A percentile compares a stretch with the other conserved stretches of the same genome.
phyloP scores from a whole-genome alignment of 345 rosid species.

The Toxicodendron radicans region DNA sequence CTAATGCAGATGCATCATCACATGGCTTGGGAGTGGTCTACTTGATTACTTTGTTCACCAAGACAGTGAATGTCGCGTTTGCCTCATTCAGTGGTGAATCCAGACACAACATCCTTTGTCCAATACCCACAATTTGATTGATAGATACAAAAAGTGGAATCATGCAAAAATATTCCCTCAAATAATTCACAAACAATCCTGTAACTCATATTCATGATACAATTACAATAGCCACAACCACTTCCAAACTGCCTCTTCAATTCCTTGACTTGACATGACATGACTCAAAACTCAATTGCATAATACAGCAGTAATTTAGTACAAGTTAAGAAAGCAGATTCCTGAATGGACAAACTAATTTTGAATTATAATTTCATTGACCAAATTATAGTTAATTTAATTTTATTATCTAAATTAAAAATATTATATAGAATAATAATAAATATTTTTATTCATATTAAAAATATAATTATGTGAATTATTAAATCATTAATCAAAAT shows the following conservation, averaged over 20 bases:
- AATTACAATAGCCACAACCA: conserved; percentile 15
- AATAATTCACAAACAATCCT: conserved; percentile 29
- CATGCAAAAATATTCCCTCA: conserved; percentile 44
- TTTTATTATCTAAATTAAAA: too few species aligned
- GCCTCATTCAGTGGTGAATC: conserved; percentile 33
- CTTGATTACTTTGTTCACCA: conserved; percentile 23
- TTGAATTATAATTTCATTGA: not conserved
- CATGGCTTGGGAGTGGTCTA: conserved; percentile 23
- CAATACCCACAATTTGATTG: conserved; percentile 33
- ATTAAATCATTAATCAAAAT: too few species aligned
- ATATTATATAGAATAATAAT: too few species aligned
- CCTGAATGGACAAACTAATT: not conserved
- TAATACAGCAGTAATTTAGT: not conserved
- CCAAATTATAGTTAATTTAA: too few species aligned
- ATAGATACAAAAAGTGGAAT: conserved; percentile 36
- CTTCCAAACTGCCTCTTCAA: not conserved
- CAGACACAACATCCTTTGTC: conserved; percentile 32
- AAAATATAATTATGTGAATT: too few species aligned
- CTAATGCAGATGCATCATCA: too few species aligned
- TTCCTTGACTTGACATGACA: conserved; percentile 21
- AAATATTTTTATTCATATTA: too few species aligned
- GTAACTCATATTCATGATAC: conserved; percentile 16
- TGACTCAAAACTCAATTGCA: conserved; percentile 19
- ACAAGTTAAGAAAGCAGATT: not conserved
- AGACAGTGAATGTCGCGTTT: conserved; percentile 20